These are phyloP conservation scores for Apiotrichum sp. DNA, from an alignment of 1,284 basidiomycete genomes.

Conservation along the genomic window DNA sequence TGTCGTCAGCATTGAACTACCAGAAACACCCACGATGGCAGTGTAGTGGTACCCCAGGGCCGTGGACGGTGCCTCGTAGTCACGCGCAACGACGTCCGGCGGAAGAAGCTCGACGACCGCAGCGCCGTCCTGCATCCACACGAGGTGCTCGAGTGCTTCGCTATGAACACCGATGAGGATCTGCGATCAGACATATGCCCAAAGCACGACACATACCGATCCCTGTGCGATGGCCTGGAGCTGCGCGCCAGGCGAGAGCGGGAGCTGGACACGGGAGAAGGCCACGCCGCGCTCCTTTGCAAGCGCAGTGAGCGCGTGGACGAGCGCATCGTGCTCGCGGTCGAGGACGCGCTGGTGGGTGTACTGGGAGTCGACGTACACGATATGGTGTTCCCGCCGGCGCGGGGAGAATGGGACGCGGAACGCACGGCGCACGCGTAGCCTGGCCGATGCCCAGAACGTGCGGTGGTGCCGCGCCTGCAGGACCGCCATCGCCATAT, in stretches of 20 bases:
- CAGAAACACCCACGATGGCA: slow-evolving; percentile 8
- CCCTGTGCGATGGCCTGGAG: not conserved
- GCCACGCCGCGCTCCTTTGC: not conserved
- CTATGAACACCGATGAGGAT: slow-evolving; percentile 26
- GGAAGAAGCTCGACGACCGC: slow-evolving; percentile 20
- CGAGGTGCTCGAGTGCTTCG: slow-evolving; percentile 20
- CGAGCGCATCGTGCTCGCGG: not conserved
- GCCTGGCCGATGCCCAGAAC: slow-evolving; percentile 21
- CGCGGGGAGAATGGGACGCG: not conserved
- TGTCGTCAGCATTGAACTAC: not conserved
- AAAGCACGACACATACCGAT: slow-evolving; percentile 4
- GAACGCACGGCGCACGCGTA: slow-evolving; percentile 7
- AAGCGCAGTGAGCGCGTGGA: slow-evolving; percentile 3
- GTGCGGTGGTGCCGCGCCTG: slow-evolving; percentile 15
- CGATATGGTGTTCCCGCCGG: slow-evolving; percentile 19
- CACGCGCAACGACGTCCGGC: not conserved
- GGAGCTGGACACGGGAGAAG: not conserved
- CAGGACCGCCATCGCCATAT: slow-evolving; percentile 28
- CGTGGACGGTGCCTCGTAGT: not conserved
- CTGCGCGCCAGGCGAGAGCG: no score
- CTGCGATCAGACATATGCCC: slow-evolving; percentile 12
- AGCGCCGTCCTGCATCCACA: slow-evolving; percentile 24
- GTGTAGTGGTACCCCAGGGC: slow-evolving; percentile 21
- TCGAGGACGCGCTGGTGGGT: slow-evolving; percentile 5
- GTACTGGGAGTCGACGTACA: slow-evolving; percentile 31